These are phyloP conservation scores for Penicillium macrosclerotiorum DNA, from an alignment of 495 filamentous ascomycete genomes.

Conservation along the genomic window DNA sequence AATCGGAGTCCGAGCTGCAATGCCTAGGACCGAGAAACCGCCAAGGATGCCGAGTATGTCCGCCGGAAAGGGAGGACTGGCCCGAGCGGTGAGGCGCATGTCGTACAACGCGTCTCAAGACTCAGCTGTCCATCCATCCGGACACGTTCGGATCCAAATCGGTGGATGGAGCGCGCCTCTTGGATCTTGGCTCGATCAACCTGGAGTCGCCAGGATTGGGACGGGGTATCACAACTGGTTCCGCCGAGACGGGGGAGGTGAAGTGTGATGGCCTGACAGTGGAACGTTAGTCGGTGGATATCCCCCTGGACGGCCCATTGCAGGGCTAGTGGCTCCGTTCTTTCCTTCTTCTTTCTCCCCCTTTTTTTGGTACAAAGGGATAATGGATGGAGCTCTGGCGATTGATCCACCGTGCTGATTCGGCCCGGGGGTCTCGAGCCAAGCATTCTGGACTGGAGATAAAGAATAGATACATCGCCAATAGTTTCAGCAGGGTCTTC, in stretches of 20 bases:
- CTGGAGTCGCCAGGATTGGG: not conserved
- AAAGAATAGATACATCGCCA: conserved; percentile 10
- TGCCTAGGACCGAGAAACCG: conserved; percentile 12
- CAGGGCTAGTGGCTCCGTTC: not conserved
- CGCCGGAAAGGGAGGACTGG: conserved; percentile 13
- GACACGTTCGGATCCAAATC: conserved; percentile 15
- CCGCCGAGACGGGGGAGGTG: not conserved
- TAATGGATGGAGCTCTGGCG: conserved; percentile 5
- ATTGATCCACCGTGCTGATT: conserved; percentile 16
- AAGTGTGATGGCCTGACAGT: not conserved
- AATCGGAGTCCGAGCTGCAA: conserved; percentile 17
- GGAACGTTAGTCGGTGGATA: conserved; percentile 5
- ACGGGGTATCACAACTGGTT: not conserved
- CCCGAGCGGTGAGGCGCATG: conserved; percentile 21
- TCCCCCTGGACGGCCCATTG: not conserved
- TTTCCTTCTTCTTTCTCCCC: too few species aligned
- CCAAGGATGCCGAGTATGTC: conserved; percentile 23
- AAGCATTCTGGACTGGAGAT: conserved; percentile 30
- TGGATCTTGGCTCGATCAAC: not conserved
- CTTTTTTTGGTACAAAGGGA: conserved; percentile 7
- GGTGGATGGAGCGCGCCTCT: not conserved
- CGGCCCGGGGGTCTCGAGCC: conserved; percentile 11
- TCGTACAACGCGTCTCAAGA: conserved; percentile 15
- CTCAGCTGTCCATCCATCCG: conserved; percentile 3
- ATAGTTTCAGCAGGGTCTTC: conserved; percentile 17